Percentiles rank a stretch among this genome's conserved stretches.
These are phyloP conservation scores for Lavandula angustifolia DNA, from an alignment of 257 asterid genomes.

Conservation along the genomic window DNA sequence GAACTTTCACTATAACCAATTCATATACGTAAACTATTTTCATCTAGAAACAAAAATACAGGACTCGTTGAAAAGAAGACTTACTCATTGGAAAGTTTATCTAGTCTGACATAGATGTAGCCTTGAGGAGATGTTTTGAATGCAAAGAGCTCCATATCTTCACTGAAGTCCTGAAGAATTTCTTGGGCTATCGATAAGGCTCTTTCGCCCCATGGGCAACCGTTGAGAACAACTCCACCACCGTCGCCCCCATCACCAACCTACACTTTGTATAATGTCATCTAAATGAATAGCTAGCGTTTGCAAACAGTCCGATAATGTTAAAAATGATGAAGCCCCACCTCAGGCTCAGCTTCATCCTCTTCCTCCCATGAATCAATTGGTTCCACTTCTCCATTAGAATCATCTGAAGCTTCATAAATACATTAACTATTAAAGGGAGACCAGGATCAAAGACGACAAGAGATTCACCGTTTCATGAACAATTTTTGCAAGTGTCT, in stretches of 20 bases:
- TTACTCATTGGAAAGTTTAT: slow-evolving; percentile 73
- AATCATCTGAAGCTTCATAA: slow-evolving; percentile 43
- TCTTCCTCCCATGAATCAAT: slow-evolving; percentile 93
- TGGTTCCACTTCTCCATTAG: slow-evolving; percentile 65
- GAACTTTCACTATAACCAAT: not conserved
- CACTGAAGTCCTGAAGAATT: slow-evolving; percentile 56
- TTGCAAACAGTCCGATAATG: not conserved
- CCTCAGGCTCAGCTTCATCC: slow-evolving; percentile 82
- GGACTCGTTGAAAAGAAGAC: slow-evolving; percentile 30
- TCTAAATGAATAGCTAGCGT: slow-evolving; percentile 23
- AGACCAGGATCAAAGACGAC: not conserved
- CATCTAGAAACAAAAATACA: not conserved
- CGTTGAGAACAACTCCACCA: slow-evolving; percentile 74
- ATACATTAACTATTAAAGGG: slow-evolving; percentile 5
- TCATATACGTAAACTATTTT: not conserved
- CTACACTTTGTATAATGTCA: slow-evolving; percentile 37
- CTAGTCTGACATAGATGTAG: slow-evolving; percentile 82
- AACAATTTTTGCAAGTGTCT: not conserved
- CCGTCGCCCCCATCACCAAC: slow-evolving; percentile 96
- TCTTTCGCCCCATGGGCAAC: slow-evolving; percentile 82
- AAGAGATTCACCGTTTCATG: not conserved
- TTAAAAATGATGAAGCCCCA: slow-evolving; percentile 31
- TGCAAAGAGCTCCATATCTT: slow-evolving; percentile 69
- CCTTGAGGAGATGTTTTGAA: slow-evolving; percentile 84
- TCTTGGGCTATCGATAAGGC: slow-evolving; percentile 60